phyloP scores from a whole-genome alignment of 2,329 filamentous ascomycete species.

The Penicillium nordicum region DNA sequence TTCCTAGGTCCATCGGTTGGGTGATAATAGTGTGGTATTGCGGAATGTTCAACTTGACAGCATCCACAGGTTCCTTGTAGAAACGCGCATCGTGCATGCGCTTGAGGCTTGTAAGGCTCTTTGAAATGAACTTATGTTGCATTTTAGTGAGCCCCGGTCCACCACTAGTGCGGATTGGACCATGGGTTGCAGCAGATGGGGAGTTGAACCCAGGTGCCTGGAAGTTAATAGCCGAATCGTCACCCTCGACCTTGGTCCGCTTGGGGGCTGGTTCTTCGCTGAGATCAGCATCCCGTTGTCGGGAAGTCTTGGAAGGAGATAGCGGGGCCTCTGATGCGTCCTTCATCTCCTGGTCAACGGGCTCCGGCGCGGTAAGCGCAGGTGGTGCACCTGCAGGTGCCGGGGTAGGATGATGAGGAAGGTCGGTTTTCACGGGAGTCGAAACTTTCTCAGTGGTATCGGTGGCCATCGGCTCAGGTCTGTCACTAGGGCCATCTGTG shows the following conservation, averaged over 20 bases:
- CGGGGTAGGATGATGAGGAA: conserved; percentile 35
- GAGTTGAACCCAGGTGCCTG: conserved; percentile 46
- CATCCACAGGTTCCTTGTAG: conserved; percentile 75
- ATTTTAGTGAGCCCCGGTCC: conserved; percentile 38
- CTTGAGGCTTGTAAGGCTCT: conserved; percentile 57
- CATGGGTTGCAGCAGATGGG: conserved; percentile 28
- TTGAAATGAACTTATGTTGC: conserved; percentile 43
- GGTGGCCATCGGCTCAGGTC: conserved; percentile 17
- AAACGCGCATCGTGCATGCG: conserved; percentile 76
- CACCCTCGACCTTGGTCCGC: conserved; percentile 69
- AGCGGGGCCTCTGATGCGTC: conserved; percentile 54
- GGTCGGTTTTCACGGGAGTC: conserved; percentile 30
- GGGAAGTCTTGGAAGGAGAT: conserved; percentile 59
- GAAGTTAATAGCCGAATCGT: conserved; percentile 45
- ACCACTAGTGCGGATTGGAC: conserved; percentile 12
- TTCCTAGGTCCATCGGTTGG: conserved; percentile 77
- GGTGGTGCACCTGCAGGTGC: conserved; percentile 2
- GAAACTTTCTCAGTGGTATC: conserved; percentile 19
- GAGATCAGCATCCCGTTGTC: conserved; percentile 73
- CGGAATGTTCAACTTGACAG: conserved; percentile 70
- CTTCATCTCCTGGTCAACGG: conserved; percentile 51
- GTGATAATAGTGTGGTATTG: conserved; percentile 69
- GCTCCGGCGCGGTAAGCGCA: conserved; percentile 20
- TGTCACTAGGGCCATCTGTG: conserved; percentile 9
- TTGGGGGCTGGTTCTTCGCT: conserved; percentile 67